Evolutionary conservation across 208 protist species (phyloP), one percentile per base, ranked within the genome.

Genomic region (Endotrypanum monterogeii): DNA sequence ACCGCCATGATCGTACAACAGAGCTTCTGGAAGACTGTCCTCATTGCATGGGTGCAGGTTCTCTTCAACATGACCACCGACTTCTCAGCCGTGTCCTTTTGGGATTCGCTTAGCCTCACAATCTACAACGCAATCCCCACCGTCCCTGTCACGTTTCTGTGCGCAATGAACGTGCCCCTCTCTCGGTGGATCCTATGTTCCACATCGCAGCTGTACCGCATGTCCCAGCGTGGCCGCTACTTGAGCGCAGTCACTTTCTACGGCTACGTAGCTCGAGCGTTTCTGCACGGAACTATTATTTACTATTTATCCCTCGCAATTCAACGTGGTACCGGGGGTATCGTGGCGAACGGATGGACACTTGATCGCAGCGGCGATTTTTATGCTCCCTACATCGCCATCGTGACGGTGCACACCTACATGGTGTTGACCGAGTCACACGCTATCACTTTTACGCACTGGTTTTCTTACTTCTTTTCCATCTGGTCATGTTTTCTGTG

Each of bases 11-110:
- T 98, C 46, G 95, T 98, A 28, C 94, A 98, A 73, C 99, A 99
- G 81, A 98, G 89, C 74, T 99, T 99, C 72, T 99, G 98, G 80
- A 99, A 99, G 86, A 97, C 93, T 54, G 88, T 98, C 25, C 82
- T 98, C 30, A 84, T 98, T 55, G 88, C 89, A 52, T 98, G 97
- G 82, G 88, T 98, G 74, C 96, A 98, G 79, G 74, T 98, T 58
- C 78, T 95, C n/a, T 98, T 87, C 82, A 97, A 94, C 76, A 67
- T 85, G 16, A 94, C 82, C 68, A 88, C 90, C 23, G 74, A 87
- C 48, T 97, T 92, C 78, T 93, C 84, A 14, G 94, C 89, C 12
- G 83, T 94, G 28, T 91, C 87, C n/a, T 97, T 93, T 73, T 98
- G 94, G 89, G 90, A 97, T 75, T 89, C 88, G 5, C 88, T 96